Base-by-base conservation (phyloP, 352 stramenopile genomes). In the Phytophthora sansomeana region DNA sequence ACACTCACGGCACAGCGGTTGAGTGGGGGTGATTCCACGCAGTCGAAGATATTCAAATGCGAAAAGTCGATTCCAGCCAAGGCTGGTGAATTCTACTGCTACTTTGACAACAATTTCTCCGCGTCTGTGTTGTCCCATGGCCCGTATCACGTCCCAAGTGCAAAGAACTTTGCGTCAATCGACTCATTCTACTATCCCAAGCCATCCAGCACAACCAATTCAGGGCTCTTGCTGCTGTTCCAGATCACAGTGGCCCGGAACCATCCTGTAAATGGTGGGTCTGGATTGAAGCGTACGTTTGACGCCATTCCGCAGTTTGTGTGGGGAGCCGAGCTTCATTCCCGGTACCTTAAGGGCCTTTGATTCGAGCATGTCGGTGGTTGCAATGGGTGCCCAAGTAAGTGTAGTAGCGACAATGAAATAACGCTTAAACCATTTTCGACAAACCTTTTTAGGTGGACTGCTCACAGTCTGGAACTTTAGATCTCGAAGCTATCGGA, bases 401-500 rank as follows among this genome's bases (percentile, higher is more conserved):
- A n/a, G n/a, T n/a, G n/a, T n/a, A n/a, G n/a, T n/a, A n/a, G n/a
- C n/a, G n/a, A n/a, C n/a, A n/a, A n/a, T n/a, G n/a, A n/a, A n/a
- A n/a, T n/a, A n/a, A n/a, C n/a, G n/a, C n/a, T n/a, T n/a, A n/a
- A n/a, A n/a, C n/a, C n/a, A n/a, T n/a, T n/a, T n/a, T n/a, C n/a
- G n/a, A n/a, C n/a, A n/a, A n/a, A n/a, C n/a, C n/a, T n/a, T n/a
- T n/a, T n/a, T n/a, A n/a, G n/a, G n/a, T n/a, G n/a, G n/a, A n/a
- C n/a, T n/a, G n/a, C n/a, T n/a, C n/a, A n/a, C n/a, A n/a, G n/a
- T n/a, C n/a, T n/a, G n/a, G n/a, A n/a, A n/a, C n/a, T n/a, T n/a
- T n/a, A n/a, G n/a, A 87, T 32, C 75, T 73, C 0, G 77, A 89
- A 8, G 51, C 67, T 9, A 81, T 77, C 3, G 77, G 72, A 9